Evolutionary conservation across 345 rosid genomes (phyloP), one percentile per base, ranked within the genome.

Genomic region (Corymbia maculata): DNA sequence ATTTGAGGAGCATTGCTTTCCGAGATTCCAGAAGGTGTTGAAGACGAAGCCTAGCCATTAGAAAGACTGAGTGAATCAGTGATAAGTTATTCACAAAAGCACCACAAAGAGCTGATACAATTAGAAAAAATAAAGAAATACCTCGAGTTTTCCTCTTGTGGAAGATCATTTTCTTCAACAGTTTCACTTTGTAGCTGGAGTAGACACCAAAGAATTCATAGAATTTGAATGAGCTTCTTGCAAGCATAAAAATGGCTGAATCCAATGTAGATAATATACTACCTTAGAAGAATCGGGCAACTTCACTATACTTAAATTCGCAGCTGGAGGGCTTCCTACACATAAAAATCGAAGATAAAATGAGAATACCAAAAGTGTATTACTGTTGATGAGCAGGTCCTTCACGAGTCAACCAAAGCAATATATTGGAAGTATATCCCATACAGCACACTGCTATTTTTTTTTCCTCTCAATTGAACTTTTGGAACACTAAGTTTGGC

Each of bases 1-100:
- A 97, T 89, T 92, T 93, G 86, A 92, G 92, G 55, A 97, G 98
- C 90, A 95, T 92, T 13, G 93, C 90, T 89, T 93, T 95, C 52
- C 96, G 92, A 16, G 98, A 94, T 92, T 94, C 97, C 89, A 95
- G 89, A 86, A 96, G 93, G 88, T 95, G 93, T 86, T 93, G 98
- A 88, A 96, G 98, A 91, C 94, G 97, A 90, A 94, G 92, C 93
- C 98, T 95, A 36, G 42, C 85, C 68, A 89, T 85, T 36, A 87
- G 51, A 88, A 87, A 87, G 91, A 88, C 36, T 6, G 87, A 91
- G 49, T 32, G 79, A 61, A 86, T 93, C 45, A 92, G 89, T 86
- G 50, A 50, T 52, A 42, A 42, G 16, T 32, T 28, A 79, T 75
- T 51, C 51, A 28, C 50, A 87, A 86, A 80, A 51, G 75, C 52